phyloP scores from a whole-genome alignment of 176 grass and related monocot species.

The Oryza meyeriana region DNA sequence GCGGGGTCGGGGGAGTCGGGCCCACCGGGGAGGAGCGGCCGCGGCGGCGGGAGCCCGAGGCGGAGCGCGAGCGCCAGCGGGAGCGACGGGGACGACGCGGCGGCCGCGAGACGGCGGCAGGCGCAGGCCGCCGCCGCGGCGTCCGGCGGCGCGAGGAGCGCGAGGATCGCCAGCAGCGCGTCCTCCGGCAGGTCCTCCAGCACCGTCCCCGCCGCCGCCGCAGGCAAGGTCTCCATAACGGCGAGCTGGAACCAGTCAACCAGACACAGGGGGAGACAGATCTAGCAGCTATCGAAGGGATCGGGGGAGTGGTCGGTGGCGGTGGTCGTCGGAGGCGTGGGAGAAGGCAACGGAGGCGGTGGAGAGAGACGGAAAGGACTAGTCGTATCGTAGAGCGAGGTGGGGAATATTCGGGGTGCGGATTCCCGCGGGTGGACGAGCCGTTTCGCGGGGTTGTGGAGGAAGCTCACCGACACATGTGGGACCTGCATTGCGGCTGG shows the following conservation, averaged over 20 bases:
- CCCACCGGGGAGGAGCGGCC: not conserved
- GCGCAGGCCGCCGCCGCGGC: constrained; percentile 36
- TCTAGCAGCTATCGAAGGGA: not conserved
- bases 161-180: constrained; percentile 46
- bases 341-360: too few species aligned
- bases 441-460: not conserved
- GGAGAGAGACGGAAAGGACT: not conserved
- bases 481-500: too few species aligned
- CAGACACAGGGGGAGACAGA: not conserved
- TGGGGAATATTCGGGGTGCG: not conserved
- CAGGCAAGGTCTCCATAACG: constrained; percentile 23
- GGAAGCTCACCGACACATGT: not conserved
- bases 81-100: constrained; percentile 45
- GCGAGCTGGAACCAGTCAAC: too few species aligned
- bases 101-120: constrained; percentile 36
- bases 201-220: constrained; percentile 13
- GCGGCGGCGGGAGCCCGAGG: constrained; percentile 31
- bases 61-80: constrained; percentile 42
- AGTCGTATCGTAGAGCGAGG: not conserved
- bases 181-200: constrained; percentile 57
- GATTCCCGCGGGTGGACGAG: not conserved
- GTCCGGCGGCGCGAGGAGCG: constrained; percentile 43
- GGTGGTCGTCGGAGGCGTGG: too few species aligned
- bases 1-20: not conserved
- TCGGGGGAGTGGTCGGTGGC: not conserved